Evolutionary conservation across 192 early-diverging fungal species (phyloP).

Genomic region (Funneliformis geosporum): DNA sequence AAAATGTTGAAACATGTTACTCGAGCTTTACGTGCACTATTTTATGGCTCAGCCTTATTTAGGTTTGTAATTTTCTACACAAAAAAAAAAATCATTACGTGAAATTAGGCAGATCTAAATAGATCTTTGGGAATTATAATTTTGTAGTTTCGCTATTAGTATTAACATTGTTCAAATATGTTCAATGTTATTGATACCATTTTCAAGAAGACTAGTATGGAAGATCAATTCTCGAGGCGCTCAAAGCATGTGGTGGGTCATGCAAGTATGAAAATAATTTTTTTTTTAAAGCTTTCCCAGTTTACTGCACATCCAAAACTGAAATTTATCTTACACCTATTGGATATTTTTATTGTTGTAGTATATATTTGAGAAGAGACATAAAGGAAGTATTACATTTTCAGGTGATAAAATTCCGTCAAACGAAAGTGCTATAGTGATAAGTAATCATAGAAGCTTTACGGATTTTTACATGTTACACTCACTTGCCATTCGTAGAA

Average conservation of each 20-base stretch:
- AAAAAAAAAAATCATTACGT: too few species aligned
- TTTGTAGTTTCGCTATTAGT: conserved; percentile 43
- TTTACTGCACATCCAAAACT: not conserved
- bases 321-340: too few species aligned
- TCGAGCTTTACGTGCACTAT: conserved; percentile 35
- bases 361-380: conserved; percentile 36
- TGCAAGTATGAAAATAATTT: conserved; percentile 46
- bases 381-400: conserved; percentile 56
- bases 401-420: conserved; percentile 54
- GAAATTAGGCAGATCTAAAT: too few species aligned
- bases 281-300: not conserved
- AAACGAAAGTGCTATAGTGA: conserved; percentile 54
- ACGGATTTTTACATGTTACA: conserved; percentile 62
- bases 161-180: conserved; percentile 52
- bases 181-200: conserved; percentile 50
- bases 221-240: conserved; percentile 52
- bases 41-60: conserved; percentile 50
- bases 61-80: conserved; percentile 33
- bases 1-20: conserved; percentile 40
- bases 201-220: conserved; percentile 51
- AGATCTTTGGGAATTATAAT: not conserved
- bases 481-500: conserved; percentile 48
- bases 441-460: conserved; percentile 58
- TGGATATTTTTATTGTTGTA: not conserved
- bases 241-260: conserved; percentile 54